Evolutionary conservation across 169 alveolate genomes (phyloP), one percentile per base, ranked within the genome.

Genomic region (Eimeria nieschulzi): DNA sequence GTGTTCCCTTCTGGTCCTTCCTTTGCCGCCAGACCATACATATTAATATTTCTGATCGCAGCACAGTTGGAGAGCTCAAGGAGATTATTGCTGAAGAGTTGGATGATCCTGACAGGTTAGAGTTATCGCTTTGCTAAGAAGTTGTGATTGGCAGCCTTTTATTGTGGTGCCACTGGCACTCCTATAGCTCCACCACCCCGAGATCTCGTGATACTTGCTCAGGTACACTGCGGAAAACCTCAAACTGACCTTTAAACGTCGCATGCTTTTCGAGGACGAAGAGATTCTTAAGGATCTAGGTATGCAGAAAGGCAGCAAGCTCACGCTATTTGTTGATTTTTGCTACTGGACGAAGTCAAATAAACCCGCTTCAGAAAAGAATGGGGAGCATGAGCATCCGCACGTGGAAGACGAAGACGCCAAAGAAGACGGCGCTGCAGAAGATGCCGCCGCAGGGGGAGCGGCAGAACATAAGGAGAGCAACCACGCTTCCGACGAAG

Each of bases 1-100:
- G 78, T 21, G 54, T 90, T 53, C 93, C 93, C n/a, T 2, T 90
- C 53, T 90, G 93, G 93, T 83, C 93, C 6, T 66, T 90, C 21
- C 78, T 71, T 56, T 90, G 93, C 25, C 93, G 90, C 61, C 93
- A 90, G 55, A 90, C 82, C 46, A 71, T 76, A 46, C 59, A 46
- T 5, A 19, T 90, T 17, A 76, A 59, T n/a, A 72, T 90, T 2
- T 75, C 90, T 7, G 90, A 76, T 26, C 84, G 79, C 63, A 76
- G 79, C 84, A 90, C 90, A 13, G 93, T 90, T 23, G 90, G 93
- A n/a, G 78, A 61, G 66, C 84, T 90, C 26, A 63, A 73, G 10
- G n/a, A 39, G 25, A 51, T 17, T 75, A 46, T 79, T 33, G 84
- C 87, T 39, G 90, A 90, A 7, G 93, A 90, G 51, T 46, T 90